A percentile compares a stretch with the other conserved stretches of the same genome.
phyloP scores from a whole-genome alignment of 495 filamentous ascomycete species.

The Annulohypoxylon nitens region DNA sequence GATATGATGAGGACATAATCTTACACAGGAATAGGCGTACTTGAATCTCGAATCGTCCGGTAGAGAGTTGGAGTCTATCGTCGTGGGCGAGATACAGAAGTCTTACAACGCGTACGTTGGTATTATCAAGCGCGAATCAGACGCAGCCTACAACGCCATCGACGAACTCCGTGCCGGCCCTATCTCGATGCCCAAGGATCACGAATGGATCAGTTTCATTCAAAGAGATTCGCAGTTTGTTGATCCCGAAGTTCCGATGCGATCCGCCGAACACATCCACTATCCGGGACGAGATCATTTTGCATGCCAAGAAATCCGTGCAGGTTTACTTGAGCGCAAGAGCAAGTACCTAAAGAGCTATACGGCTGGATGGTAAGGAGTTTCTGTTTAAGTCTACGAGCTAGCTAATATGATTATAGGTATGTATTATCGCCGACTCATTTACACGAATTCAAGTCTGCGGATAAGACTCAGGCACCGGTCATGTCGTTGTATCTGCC shows the following conservation, averaged over 20 bases:
- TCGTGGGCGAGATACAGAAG: constrained; percentile 97
- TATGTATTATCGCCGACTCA: constrained; percentile 97
- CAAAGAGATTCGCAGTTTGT: constrained; percentile 87
- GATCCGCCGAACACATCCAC: constrained; percentile 83
- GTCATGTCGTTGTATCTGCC: constrained; percentile 96
- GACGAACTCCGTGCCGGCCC: constrained; percentile 88
- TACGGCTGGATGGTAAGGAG: constrained; percentile 89
- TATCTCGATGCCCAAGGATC: constrained; percentile 88
- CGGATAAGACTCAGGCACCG: constrained; percentile 73
- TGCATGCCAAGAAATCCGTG: constrained; percentile 85
- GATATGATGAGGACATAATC: constrained; percentile 3
- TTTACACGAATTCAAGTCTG: constrained; percentile 97
- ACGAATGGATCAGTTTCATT: constrained; percentile 90
- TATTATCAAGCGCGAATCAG: constrained; percentile 89
- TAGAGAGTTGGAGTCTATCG: constrained; percentile 92
- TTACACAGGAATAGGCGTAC: constrained; percentile 75
- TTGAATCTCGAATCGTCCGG: constrained; percentile 95
- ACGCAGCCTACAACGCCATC: constrained; percentile 79
- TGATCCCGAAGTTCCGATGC: constrained; percentile 82
- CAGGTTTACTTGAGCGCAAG: constrained; percentile 94
- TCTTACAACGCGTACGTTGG: constrained; percentile 92
- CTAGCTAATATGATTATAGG: constrained; percentile 68
- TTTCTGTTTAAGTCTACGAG: constrained; percentile 22
- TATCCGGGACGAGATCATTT: constrained; percentile 95
- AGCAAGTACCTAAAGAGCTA: constrained; percentile 99